phyloP scores from a whole-genome alignment of 139 green algal species.

The Chlorella sp. region DNA sequence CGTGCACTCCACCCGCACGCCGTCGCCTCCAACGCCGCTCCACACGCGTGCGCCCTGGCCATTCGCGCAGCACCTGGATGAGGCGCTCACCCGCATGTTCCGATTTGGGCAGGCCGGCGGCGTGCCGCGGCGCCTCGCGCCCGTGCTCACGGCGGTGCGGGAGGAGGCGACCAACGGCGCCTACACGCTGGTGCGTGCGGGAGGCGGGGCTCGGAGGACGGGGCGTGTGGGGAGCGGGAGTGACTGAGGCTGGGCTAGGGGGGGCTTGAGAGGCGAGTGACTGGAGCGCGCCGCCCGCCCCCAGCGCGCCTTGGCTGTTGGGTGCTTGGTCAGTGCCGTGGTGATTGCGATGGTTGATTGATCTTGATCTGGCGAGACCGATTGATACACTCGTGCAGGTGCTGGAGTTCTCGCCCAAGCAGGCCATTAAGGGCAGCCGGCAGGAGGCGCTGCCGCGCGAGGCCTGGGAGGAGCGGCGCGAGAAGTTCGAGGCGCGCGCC shows the following conservation, averaged over 20 bases:
- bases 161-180: slow-evolving; percentile 73
- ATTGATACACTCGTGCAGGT: slow-evolving; percentile 49
- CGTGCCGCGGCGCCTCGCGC: slow-evolving; percentile 70
- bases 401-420: slow-evolving; percentile 83
- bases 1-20: too few relatives aligned
- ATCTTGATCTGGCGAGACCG: not conserved
- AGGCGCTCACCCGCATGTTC: slow-evolving; percentile 94
- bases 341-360: too few relatives aligned
- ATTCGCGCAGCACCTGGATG: slow-evolving; percentile 98
- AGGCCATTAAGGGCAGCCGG: too few relatives aligned
- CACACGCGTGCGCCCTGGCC: too few relatives aligned
- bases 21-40: too few relatives aligned
- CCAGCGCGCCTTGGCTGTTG: too few relatives aligned
- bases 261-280: too few relatives aligned
- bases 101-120: slow-evolving; percentile 66
- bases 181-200: slow-evolving; percentile 41
- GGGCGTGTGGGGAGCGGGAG: not conserved
- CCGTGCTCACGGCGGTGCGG: slow-evolving; percentile 77
- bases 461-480: slow-evolving; percentile 58
- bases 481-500: too few relatives aligned
- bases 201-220: not conserved
- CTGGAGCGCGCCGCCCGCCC: too few relatives aligned
- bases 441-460: slow-evolving; percentile 61
- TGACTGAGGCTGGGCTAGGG: not conserved
- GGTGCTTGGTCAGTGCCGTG: too few relatives aligned